phyloP scores from a whole-genome alignment of 2,329 filamentous ascomycete genomes.

The Clonostachys solani region DNA sequence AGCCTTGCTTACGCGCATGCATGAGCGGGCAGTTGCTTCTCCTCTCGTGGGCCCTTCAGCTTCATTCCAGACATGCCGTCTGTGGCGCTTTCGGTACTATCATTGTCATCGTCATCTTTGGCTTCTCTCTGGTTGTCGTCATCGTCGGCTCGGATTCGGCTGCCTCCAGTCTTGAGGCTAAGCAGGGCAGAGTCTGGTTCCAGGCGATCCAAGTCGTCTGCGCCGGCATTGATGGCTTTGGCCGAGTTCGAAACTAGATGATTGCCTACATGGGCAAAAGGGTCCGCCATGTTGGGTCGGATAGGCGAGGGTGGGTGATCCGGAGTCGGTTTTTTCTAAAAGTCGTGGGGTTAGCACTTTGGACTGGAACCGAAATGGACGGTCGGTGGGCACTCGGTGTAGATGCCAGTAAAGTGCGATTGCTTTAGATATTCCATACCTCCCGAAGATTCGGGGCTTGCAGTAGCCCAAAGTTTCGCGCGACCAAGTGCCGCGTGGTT shows the following conservation, averaged over 20 bases:
- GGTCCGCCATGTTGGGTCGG: slow-evolving; percentile 66
- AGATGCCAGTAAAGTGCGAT: too few species aligned
- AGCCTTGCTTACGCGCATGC: slow-evolving; percentile 80
- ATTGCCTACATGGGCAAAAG: slow-evolving; percentile 85
- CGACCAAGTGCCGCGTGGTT: too few species aligned
- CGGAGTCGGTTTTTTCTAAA: too few species aligned
- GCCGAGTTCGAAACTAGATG: slow-evolving; percentile 81
- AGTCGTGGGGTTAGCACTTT: too few species aligned
- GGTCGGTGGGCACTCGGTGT: too few species aligned
- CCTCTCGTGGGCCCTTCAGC: slow-evolving; percentile 61
- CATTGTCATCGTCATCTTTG: slow-evolving; percentile 77
- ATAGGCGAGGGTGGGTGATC: not conserved
- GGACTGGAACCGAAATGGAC: too few species aligned
- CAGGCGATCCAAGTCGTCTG: slow-evolving; percentile 67
- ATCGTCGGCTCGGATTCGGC: slow-evolving; percentile 72
- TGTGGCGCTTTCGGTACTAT: slow-evolving; percentile 70
- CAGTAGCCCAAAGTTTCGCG: too few species aligned
- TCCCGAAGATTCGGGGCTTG: too few species aligned
- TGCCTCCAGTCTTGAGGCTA: slow-evolving; percentile 56
- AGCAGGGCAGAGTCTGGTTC: slow-evolving; percentile 79
- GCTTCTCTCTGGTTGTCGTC: slow-evolving; percentile 86
- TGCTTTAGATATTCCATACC: too few species aligned
- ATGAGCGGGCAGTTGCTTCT: slow-evolving; percentile 87
- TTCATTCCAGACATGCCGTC: slow-evolving; percentile 41
- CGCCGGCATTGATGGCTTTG: slow-evolving; percentile 81